Evolutionary conservation across 768 basidiomycete genomes (phyloP).

Genomic region (Naganishia randhawae): DNA sequence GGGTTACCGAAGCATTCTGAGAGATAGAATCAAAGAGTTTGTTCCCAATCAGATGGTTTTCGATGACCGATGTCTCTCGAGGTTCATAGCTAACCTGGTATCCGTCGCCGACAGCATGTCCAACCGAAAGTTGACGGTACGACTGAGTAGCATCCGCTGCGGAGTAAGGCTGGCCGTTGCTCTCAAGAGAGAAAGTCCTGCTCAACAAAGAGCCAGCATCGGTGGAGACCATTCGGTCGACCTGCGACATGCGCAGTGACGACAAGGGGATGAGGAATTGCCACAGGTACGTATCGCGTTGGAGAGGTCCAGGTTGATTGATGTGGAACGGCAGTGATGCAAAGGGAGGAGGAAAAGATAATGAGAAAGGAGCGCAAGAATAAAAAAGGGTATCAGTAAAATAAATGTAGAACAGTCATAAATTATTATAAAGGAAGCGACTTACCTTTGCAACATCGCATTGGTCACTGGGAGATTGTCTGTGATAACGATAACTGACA

Average conservation of each 20-base stretch:
- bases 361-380: not conserved
- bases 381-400: not conserved
- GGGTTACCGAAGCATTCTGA: conserved; percentile 9
- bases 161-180: conserved; percentile 11
- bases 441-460: conserved; percentile 15
- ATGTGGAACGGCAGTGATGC: not conserved
- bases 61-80: conserved; percentile 6
- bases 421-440: not conserved
- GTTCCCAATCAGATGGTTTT: conserved; percentile 15
- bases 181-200: conserved; percentile 21
- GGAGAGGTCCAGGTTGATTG: not conserved
- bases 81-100: conserved; percentile 17
- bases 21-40: conserved; percentile 9
- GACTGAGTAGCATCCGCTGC: conserved; percentile 1
- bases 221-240: conserved; percentile 18
- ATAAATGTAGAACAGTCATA: too few relatives aligned
- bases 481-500: not conserved
- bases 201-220: conserved; percentile 17
- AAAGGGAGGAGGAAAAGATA: not conserved
- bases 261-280: not conserved
- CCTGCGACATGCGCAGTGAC: conserved; percentile 3
- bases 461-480: conserved; percentile 10
- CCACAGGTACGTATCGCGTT: not conserved
- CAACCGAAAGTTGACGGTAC: conserved; percentile 5
- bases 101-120: conserved; percentile 3